Conservation (phyloP, 495 filamentous ascomycete species). For the Jackrogersella multiformis region DNA sequence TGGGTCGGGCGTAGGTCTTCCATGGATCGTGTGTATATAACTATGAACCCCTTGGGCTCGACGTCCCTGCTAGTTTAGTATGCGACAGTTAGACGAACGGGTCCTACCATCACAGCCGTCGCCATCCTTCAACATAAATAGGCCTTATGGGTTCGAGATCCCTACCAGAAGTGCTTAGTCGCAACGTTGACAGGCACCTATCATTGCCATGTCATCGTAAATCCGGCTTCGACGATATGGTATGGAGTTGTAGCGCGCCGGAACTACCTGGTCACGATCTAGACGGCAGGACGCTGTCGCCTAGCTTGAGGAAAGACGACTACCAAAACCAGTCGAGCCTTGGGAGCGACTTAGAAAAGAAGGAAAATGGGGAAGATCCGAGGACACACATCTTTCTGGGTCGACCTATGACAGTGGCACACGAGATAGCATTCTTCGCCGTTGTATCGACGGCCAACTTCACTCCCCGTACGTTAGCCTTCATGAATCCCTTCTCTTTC, state of each 20-base stretch:
- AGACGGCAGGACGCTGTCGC: conserved; percentile 26
- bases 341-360: conserved; percentile 41
- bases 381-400: conserved; percentile 41
- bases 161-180: conserved; percentile 2
- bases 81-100: conserved; percentile 17
- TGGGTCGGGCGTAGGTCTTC: conserved; percentile 9
- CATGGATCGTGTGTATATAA: conserved; percentile 29
- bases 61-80: conserved; percentile 12
- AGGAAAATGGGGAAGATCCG: conserved; percentile 17
- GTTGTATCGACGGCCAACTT: conserved; percentile 47
- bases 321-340: conserved; percentile 30
- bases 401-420: conserved; percentile 41
- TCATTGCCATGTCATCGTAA: not conserved
- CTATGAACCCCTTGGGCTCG: conserved; percentile 26
- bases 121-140: not conserved
- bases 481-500: not conserved
- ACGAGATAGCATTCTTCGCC: conserved; percentile 44
- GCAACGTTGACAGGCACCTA: not conserved
- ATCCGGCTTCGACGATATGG: conserved; percentile 16
- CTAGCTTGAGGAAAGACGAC: conserved; percentile 21
- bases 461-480: conserved; percentile 42
- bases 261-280: conserved; percentile 10
- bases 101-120: conserved; percentile 9
- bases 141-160: conserved; percentile 28
- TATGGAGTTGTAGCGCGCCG: conserved; percentile 9